Base-by-base conservation (phyloP, 306 rosid species). In the Arachis hypogaea region DNA sequence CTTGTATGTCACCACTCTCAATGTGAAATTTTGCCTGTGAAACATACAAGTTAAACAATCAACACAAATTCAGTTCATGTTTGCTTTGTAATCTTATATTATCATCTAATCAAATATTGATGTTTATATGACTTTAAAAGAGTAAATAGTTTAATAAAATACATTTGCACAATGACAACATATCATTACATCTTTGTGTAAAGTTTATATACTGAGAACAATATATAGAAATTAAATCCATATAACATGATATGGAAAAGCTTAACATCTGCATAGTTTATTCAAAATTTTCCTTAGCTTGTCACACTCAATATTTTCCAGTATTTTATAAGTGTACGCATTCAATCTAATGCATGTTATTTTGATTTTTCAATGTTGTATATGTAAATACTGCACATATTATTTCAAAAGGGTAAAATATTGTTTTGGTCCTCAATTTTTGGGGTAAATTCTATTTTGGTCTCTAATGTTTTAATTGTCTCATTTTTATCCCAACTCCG, bases 1-100 rank as follows among this genome's bases (percentile, higher is more conserved):
- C 97, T 79, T 88, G 99, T 69, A 94, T 94, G 76, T 94, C 95
- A 11, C 99, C 99, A 9, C 93, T 89, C 91, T 94, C 97, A 9
- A 94, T 88, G 85, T 89, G 93, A 55, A 85, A 55, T 75, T 88
- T 92, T 52, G 96, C 99, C 99, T 94, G 89, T 41, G 52, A 73
- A 43, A 70, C 80, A 80, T 60, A 60, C n/a, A 44, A 51, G 38
- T 28, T 63, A 59, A 12, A 41, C 65, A 79, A 58, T 60, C 7
- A 66, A 62, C 38, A 33, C 38, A 33, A 45, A 6, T 14, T 69
- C 33, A 63, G 29, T 58, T 29, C 18, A 46, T 71, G 63, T 33
- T 33, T 33, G 3, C 38, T 33, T 33, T 4, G 38, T 33, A 33
- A 33, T 33, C 4, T 33, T 33, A 0, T 33, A 33, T 33, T 33